Percentiles rank a stretch among this genome's conserved stretches.
Evolutionary conservation across 2,329 filamentous ascomycete genomes (phyloP).

Genomic region (Tolypocladium inflatum): DNA sequence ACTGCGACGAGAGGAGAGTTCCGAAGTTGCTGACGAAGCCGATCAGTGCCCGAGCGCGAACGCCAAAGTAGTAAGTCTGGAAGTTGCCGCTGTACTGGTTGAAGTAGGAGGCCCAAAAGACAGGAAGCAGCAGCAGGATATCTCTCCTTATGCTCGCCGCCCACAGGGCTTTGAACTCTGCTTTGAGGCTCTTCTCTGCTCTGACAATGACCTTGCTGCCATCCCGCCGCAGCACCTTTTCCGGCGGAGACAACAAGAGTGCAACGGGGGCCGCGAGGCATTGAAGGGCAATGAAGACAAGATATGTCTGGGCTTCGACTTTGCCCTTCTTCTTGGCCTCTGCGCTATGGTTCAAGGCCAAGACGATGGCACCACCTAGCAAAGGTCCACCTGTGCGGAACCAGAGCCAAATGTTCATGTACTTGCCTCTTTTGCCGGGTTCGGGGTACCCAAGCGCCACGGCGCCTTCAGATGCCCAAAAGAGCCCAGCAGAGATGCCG

Average conservation of each 20-base stretch:
- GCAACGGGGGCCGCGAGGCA: slow-evolving; percentile 15
- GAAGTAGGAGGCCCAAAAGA: slow-evolving; percentile 17
- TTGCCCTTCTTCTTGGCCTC: slow-evolving; percentile 11
- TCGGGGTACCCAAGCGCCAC: slow-evolving; percentile 40
- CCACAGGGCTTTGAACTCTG: slow-evolving; percentile 13
- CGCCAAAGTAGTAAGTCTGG: slow-evolving; percentile 25
- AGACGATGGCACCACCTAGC: slow-evolving; percentile 34
- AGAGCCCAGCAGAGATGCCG: slow-evolving; percentile 37
- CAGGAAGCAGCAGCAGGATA: slow-evolving; percentile 5
- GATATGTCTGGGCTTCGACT: slow-evolving; percentile 15
- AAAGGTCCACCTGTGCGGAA: slow-evolving; percentile 40
- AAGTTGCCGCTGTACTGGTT: slow-evolving; percentile 33
- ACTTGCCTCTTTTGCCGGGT: slow-evolving; percentile 32
- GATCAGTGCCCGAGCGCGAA: slow-evolving; percentile 35
- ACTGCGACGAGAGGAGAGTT: slow-evolving; percentile 30
- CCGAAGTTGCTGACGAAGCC: slow-evolving; percentile 28
- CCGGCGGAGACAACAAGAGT: slow-evolving; percentile 15
- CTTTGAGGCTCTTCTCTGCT: slow-evolving; percentile 11
- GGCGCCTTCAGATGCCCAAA: slow-evolving; percentile 41
- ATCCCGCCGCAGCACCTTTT: slow-evolving; percentile 16
- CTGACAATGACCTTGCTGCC: slow-evolving; percentile 13
- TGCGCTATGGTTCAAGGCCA: slow-evolving; percentile 28
- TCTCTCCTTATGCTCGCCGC: slow-evolving; percentile 9
- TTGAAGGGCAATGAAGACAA: slow-evolving; percentile 18
- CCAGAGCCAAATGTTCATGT: slow-evolving; percentile 25